These are phyloP conservation scores for Tuber indicum DNA, from an alignment of 495 filamentous ascomycete species.

Conservation along the genomic window DNA sequence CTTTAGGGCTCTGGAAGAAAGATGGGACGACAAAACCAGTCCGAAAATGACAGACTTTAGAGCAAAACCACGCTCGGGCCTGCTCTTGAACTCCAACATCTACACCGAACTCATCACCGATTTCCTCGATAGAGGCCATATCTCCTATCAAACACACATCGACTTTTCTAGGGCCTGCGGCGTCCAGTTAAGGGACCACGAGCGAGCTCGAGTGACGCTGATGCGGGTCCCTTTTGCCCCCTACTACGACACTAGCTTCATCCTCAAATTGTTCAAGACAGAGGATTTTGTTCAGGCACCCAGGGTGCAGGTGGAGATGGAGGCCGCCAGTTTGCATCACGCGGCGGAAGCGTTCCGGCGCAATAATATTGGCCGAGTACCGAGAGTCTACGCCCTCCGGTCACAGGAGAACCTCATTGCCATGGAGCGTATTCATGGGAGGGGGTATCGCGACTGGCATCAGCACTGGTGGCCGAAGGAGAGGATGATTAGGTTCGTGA, in stretches of 20 bases:
- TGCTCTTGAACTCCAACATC: background rate
- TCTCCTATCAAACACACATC: rapidly evolving
- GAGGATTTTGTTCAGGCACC: background rate
- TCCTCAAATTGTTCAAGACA: background rate
- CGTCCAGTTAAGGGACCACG: background rate
- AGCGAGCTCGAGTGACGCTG: background rate
- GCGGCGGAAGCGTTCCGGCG: background rate
- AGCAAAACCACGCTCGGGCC: background rate
- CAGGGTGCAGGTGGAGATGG: background rate
- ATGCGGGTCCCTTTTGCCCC: background rate
- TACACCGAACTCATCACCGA: background rate
- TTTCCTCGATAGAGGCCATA: no score
- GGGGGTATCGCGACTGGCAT: background rate
- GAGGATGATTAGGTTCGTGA: background rate
- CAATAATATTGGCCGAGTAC: background rate
- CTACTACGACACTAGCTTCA: background rate
- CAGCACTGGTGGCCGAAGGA: background rate
- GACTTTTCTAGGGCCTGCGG: rapidly evolving
- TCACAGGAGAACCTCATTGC: background rate
- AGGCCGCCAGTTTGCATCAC: background rate
- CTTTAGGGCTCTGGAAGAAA: background rate
- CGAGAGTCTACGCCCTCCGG: background rate
- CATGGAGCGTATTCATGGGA: background rate
- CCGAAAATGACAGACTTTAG: background rate
- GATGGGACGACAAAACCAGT: background rate